phyloP scores from a whole-genome alignment of 202 grass and related monocot species.

The Setaria viridis region DNA sequence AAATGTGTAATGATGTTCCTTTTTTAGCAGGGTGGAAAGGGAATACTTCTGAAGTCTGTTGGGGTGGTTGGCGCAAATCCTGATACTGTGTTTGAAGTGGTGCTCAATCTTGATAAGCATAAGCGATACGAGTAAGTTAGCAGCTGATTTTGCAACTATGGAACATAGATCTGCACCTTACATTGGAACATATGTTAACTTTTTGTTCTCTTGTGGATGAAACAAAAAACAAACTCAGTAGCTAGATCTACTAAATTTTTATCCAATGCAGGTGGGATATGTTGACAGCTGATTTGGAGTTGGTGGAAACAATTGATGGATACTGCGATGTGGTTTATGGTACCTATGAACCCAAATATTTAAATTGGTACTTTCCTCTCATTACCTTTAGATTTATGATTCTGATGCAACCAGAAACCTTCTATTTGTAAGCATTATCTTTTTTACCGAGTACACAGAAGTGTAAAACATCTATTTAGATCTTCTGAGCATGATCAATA shows the following conservation, averaged over 20 bases:
- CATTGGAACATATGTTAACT: neutral
- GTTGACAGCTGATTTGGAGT: constrained; percentile 84
- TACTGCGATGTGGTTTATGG: constrained; percentile 91
- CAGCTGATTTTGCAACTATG: constrained; percentile 23
- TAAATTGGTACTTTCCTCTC: constrained; percentile 68
- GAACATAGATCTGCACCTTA: constrained; percentile 6
- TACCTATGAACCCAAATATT: constrained; percentile 89
- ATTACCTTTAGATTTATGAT: constrained; percentile 5
- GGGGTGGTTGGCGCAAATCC: constrained; percentile 78
- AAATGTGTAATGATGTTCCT: neutral
- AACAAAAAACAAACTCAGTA: constrained; percentile 6
- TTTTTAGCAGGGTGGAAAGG: constrained; percentile 64
- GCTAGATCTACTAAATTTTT: constrained; percentile 29
- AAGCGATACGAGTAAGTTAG: constrained; percentile 88
- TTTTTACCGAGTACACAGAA: neutral
- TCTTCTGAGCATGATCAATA: constrained; percentile 9
- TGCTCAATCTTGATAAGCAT: constrained; percentile 72
- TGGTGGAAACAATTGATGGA: constrained; percentile 76
- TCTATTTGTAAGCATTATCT: constrained; percentile 1
- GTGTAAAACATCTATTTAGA: constrained; percentile 4
- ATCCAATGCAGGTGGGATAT: constrained; percentile 85
- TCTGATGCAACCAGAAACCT: neutral
- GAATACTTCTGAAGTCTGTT: constrained; percentile 81
- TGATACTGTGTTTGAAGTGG: constrained; percentile 82
- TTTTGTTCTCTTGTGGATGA: constrained; percentile 36